These are phyloP conservation scores for Saccharata proteae DNA, from an alignment of 2,329 filamentous ascomycete genomes.

Conservation along the genomic window DNA sequence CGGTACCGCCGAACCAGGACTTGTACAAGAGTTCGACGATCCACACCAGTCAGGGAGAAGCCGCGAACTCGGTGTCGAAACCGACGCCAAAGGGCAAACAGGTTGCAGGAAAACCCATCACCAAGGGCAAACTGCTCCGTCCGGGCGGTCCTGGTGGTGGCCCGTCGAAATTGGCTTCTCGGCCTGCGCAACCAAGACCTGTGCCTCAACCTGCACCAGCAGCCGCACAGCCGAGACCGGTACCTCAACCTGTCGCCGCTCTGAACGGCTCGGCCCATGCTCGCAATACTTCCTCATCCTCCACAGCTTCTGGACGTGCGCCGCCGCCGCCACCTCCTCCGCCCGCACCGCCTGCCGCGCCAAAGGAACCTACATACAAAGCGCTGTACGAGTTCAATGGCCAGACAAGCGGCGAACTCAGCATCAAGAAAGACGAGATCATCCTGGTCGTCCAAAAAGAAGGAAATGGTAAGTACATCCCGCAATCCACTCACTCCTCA, in stretches of 20 bases:
- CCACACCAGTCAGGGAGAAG: slow-evolving; percentile 75
- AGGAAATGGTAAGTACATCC: slow-evolving; percentile 61
- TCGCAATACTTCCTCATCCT: slow-evolving; percentile 27
- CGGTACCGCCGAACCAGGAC: slow-evolving; percentile 53
- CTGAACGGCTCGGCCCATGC: slow-evolving; percentile 34
- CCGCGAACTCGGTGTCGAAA: slow-evolving; percentile 67
- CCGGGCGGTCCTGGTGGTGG: slow-evolving; percentile 76
- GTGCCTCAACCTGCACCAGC: slow-evolving; percentile 10
- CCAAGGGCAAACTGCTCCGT: slow-evolving; percentile 81
- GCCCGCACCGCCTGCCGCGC: slow-evolving; percentile 45
- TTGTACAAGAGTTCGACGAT: slow-evolving; percentile 89
- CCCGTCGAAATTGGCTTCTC: slow-evolving; percentile 56
- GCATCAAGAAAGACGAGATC: slow-evolving; percentile 65
- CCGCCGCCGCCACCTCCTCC: slow-evolving; percentile 53
- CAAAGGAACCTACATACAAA: slow-evolving; percentile 67
- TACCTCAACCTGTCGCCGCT: slow-evolving; percentile 45
- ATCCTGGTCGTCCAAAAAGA: slow-evolving; percentile 91
- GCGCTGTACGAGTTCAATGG: slow-evolving; percentile 87
- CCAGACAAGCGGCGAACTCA: slow-evolving; percentile 73
- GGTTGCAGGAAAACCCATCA: slow-evolving; percentile 79
- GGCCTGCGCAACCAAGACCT: slow-evolving; percentile 29
- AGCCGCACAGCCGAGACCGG: slow-evolving; percentile 28
- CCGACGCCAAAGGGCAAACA: slow-evolving; percentile 82
- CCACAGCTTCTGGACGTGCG: slow-evolving; percentile 32
- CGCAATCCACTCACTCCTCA: slow-evolving; percentile 1